A percentile compares a stretch with the other conserved stretches of the same genome.
These are phyloP conservation scores for Xylariaceae sp. DNA, from an alignment of 2,329 filamentous ascomycete genomes.

Conservation along the genomic window DNA sequence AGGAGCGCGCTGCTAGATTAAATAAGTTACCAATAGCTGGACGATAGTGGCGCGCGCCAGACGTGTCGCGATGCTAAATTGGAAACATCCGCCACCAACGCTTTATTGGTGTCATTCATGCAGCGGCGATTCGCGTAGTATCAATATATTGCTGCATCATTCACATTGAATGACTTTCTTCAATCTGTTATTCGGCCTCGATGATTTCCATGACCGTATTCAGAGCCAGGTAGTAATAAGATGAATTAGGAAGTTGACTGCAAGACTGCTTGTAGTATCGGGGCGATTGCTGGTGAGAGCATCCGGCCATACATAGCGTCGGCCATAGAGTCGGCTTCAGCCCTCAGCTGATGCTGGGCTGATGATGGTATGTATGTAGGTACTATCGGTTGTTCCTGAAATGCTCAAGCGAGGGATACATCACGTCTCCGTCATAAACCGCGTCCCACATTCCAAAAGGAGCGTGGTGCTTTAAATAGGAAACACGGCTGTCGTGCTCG, in stretches of 20 bases:
- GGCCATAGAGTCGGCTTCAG: too few relatives aligned
- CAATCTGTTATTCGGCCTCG: too few relatives aligned
- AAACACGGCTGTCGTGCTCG: constrained; percentile 2
- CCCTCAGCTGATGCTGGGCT: too few relatives aligned
- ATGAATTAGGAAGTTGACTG: too few relatives aligned
- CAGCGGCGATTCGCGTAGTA: constrained; percentile 4
- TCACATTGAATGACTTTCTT: too few relatives aligned
- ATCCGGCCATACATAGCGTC: too few relatives aligned
- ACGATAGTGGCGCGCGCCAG: too few relatives aligned
- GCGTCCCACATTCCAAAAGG: constrained; percentile 13
- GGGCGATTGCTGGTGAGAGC: too few relatives aligned
- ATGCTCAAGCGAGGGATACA: not conserved
- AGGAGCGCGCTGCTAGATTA: too few relatives aligned
- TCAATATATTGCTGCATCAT: not conserved
- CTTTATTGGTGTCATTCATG: constrained; percentile 12
- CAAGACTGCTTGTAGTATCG: too few relatives aligned
- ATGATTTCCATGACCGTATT: not conserved
- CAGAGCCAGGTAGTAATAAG: not conserved
- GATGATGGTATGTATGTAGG: too few relatives aligned
- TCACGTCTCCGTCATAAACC: not conserved
- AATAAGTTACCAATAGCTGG: too few relatives aligned
- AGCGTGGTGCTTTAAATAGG: constrained; percentile 15
- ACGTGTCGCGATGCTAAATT: constrained; percentile 8
- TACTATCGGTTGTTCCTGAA: not conserved
- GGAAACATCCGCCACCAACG: constrained; percentile 7